These are phyloP conservation scores for Coemansia biformis DNA, from an alignment of 192 early-diverging fungal species.

Conservation along the genomic window DNA sequence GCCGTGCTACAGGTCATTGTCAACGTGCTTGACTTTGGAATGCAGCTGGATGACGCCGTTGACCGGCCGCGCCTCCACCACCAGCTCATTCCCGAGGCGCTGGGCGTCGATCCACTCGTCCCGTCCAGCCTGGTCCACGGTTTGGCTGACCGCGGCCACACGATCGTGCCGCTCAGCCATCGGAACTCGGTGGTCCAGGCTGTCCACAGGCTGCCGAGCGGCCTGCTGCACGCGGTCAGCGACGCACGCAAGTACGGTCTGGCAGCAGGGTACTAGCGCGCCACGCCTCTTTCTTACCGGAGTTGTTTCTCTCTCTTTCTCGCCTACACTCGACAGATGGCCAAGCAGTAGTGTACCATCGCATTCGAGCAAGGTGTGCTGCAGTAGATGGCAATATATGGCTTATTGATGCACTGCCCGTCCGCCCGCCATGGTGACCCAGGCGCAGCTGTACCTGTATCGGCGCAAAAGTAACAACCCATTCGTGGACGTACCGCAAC, in stretches of 20 bases:
- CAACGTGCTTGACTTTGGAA: slow-evolving; percentile 67
- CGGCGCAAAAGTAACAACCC: too few relatives aligned
- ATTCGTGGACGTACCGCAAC: too few relatives aligned
- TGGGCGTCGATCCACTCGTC: slow-evolving; percentile 51
- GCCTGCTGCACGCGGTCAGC: slow-evolving; percentile 54
- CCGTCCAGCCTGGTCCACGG: slow-evolving; percentile 19
- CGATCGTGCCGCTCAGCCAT: slow-evolving; percentile 28
- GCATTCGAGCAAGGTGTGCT: too few relatives aligned
- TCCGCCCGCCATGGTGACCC: too few relatives aligned
- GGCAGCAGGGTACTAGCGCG: slow-evolving; percentile 53
- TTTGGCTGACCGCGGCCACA: slow-evolving; percentile 44
- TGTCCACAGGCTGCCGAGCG: slow-evolving; percentile 44
- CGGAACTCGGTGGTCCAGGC: slow-evolving; percentile 55
- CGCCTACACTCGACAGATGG: neutral
- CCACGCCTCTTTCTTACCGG: too few relatives aligned
- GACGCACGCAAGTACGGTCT: slow-evolving; percentile 61
- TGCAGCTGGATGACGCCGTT: slow-evolving; percentile 65
- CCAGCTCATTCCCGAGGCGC: slow-evolving; percentile 79
- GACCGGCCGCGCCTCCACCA: slow-evolving; percentile 76
- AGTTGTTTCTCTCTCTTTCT: neutral
- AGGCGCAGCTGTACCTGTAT: too few relatives aligned
- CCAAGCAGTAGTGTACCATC: too few relatives aligned
- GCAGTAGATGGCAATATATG: slow-evolving; percentile 3
- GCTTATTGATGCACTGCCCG: too few relatives aligned
- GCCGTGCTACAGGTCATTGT: slow-evolving; percentile 68